phyloP scores from a whole-genome alignment of 345 rosid species.

The Ceriops zippeliana region DNA sequence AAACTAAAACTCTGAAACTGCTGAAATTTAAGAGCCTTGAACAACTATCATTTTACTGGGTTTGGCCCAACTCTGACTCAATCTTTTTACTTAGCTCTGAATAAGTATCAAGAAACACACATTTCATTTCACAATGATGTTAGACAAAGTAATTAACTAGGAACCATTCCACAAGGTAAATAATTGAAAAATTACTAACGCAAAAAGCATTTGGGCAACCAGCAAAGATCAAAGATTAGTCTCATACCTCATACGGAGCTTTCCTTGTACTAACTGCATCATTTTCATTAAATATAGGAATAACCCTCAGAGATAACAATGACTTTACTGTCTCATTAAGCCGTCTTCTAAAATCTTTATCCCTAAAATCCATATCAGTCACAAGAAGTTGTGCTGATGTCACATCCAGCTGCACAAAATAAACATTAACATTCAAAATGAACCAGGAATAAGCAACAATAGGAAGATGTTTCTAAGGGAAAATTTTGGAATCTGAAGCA shows the following conservation, averaged over 20 bases:
- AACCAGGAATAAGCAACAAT: neutral
- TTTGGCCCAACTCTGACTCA: neutral
- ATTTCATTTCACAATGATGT: neutral
- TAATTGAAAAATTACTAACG: neutral
- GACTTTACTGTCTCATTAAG: conserved; percentile 76
- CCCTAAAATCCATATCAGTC: conserved; percentile 83
- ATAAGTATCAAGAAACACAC: neutral
- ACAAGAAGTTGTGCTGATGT: conserved; percentile 95
- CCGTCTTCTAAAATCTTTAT: conserved; percentile 75
- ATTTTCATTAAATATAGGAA: conserved; percentile 95
- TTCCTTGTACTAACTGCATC: conserved; percentile 96
- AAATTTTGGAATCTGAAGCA: neutral
- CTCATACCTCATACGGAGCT: conserved; percentile 91
- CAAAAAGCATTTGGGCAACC: neutral
- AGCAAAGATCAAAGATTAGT: neutral
- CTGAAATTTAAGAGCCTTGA: neutral
- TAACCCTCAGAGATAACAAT: conserved; percentile 59
- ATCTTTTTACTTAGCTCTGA: neutral
- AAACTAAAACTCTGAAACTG: neutral
- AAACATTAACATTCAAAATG: conserved; percentile 6
- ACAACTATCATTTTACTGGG: too few relatives aligned
- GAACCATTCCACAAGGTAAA: too few relatives aligned
- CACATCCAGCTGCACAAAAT: conserved; percentile 72
- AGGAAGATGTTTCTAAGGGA: neutral
- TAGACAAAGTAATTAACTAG: neutral